Evolutionary conservation across 805 yeast genomes (phyloP).

Genomic region (Saccharomyces paradoxus): DNA sequence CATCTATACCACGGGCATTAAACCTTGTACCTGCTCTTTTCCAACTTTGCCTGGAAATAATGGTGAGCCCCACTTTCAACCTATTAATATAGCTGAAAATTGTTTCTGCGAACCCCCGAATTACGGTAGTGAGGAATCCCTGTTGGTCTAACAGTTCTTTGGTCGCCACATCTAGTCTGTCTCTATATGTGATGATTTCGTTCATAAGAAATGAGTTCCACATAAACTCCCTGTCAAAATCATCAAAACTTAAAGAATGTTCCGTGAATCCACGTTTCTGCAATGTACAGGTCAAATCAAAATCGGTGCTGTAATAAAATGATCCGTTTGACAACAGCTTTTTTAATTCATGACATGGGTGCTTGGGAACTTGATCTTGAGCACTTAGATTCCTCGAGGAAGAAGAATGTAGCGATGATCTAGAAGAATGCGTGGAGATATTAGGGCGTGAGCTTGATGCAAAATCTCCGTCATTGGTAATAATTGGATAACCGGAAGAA

Average conservation of each 20-base stretch:
- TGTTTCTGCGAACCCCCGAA: conserved; percentile 91
- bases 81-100: conserved; percentile 34
- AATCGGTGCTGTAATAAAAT: conserved; percentile 85
- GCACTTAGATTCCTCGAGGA: conserved; percentile 13
- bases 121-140: conserved; percentile 81
- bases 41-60: conserved; percentile 91
- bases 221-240: conserved; percentile 80
- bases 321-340: conserved; percentile 80
- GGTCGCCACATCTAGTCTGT: conserved; percentile 52
- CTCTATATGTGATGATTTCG: conserved; percentile 65
- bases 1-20: conserved; percentile 91
- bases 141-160: conserved; percentile 59
- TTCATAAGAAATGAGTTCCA: conserved; percentile 92
- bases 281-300: conserved; percentile 80
- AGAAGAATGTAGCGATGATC: conserved; percentile 32
- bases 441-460: background rate
- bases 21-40: conserved; percentile 93
- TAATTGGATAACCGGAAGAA: conserved; percentile 52
- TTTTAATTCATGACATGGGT: conserved; percentile 75
- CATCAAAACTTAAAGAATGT: conserved; percentile 41
- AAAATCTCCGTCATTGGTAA: conserved; percentile 16
- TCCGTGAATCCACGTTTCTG: conserved; percentile 60
- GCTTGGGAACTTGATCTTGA: conserved; percentile 37
- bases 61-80: conserved; percentile 47
- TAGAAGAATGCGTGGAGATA: background rate